phyloP scores from a whole-genome alignment of 2,329 filamentous ascomycete genomes.

The Onygenales sp. region DNA sequence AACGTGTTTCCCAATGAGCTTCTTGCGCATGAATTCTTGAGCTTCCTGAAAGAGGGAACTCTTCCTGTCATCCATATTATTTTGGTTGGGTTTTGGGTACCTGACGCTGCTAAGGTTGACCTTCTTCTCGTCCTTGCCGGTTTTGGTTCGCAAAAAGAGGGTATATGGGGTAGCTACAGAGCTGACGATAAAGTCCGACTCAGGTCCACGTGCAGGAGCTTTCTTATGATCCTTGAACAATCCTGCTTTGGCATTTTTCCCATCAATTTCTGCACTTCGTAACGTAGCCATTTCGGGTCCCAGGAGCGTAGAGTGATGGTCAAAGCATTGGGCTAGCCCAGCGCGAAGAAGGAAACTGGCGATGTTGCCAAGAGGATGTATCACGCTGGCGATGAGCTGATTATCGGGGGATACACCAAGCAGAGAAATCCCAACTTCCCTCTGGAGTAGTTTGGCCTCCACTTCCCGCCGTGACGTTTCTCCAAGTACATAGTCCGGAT shows the following conservation, averaged over 20 bases:
- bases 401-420: constrained; percentile 83
- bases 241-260: constrained; percentile 65
- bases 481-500: constrained; percentile 79
- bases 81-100: constrained; percentile 81
- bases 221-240: constrained; percentile 77
- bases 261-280: constrained; percentile 75
- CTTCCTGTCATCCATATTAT: constrained; percentile 41
- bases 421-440: constrained; percentile 71
- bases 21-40: constrained; percentile 92
- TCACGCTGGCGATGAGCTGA: constrained; percentile 76
- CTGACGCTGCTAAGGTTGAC: constrained; percentile 88
- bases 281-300: constrained; percentile 80
- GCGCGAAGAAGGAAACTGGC: constrained; percentile 82
- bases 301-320: constrained; percentile 89
- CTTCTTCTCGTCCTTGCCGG: constrained; percentile 68
- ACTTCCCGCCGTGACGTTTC: constrained; percentile 84
- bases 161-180: constrained; percentile 86
- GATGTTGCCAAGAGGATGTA: constrained; percentile 87
- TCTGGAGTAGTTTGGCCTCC: constrained; percentile 75
- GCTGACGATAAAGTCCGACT: constrained; percentile 71
- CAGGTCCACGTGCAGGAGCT: constrained; percentile 48
- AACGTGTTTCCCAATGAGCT: constrained; percentile 90
- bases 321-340: constrained; percentile 83
- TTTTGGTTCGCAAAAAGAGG: constrained; percentile 74
- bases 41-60: constrained; percentile 79